Conservation (phyloP, 768 basidiomycete species). For the Pleurotus cornucopiae region DNA sequence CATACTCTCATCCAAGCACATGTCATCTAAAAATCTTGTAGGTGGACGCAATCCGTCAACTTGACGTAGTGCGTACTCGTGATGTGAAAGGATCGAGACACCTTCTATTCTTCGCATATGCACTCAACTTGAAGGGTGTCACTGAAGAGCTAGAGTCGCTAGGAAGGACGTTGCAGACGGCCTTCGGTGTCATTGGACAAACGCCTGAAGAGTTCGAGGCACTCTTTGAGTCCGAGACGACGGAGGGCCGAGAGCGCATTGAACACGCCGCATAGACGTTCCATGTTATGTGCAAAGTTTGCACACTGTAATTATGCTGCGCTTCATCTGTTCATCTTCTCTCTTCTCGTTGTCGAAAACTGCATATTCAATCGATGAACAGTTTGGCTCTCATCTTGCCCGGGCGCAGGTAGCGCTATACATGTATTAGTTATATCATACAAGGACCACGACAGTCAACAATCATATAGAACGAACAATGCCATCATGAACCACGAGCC, state of each 20-base stretch:
- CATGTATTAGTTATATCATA: no score
- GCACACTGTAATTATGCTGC: no score
- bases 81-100: conserved; percentile 80
- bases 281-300: no score
- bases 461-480: no score
- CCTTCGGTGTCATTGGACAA: conserved; percentile 91
- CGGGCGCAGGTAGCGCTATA: no score
- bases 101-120: conserved; percentile 91
- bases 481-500: no score
- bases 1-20: background rate
- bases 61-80: conserved; percentile 86
- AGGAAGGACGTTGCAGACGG: conserved; percentile 76
- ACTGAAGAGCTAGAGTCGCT: conserved; percentile 84
- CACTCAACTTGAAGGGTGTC: conserved; percentile 82
- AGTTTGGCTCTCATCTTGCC: no score
- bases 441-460: no score
- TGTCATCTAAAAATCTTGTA: conserved; percentile 19
- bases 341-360: no score
- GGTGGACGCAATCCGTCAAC: conserved; percentile 78
- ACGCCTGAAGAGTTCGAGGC: conserved; percentile 78
- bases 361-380: no score
- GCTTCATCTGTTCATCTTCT: no score
- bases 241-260: conserved; percentile 19
- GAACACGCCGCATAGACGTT: conserved; percentile 15
- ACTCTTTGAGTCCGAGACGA: conserved; percentile 45